These are phyloP conservation scores for Nitzschia putrida DNA, from an alignment of 108 stramenopile genomes.

Conservation along the genomic window DNA sequence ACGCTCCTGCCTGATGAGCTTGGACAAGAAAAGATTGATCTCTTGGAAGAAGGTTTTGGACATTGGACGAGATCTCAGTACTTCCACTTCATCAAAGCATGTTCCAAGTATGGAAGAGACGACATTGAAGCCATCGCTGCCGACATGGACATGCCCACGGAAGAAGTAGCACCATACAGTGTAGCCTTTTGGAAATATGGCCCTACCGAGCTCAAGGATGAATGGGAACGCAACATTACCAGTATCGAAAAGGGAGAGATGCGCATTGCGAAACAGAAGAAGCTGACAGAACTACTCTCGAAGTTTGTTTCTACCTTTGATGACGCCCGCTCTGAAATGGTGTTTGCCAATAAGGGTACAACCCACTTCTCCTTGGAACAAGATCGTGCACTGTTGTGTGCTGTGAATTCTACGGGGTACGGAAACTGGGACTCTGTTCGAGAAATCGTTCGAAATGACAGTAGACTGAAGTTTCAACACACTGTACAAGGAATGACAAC, in stretches of 20 bases:
- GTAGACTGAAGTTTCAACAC: conserved; percentile 78
- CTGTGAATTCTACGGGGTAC: conserved; percentile 83
- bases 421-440: conserved; percentile 87
- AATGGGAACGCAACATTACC: conserved; percentile 79
- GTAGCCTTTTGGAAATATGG: conserved; percentile 87
- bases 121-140: conserved; percentile 78
- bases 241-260: conserved; percentile 85
- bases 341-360: conserved; percentile 89
- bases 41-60: conserved; percentile 91
- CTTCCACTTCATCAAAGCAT: conserved; percentile 88
- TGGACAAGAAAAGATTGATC: conserved; percentile 76
- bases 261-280: conserved; percentile 77
- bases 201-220: conserved; percentile 74
- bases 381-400: conserved; percentile 86
- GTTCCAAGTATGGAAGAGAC: conserved; percentile 89
- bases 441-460: conserved; percentile 69
- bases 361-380: conserved; percentile 84
- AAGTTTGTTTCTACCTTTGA: conserved; percentile 85
- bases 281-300: conserved; percentile 60
- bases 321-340: conserved; percentile 79
- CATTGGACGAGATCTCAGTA: conserved; percentile 91
- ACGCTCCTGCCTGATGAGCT: conserved; percentile 75
- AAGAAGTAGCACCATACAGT: conserved; percentile 83
- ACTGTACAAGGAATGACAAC: conserved; percentile 87
- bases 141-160: conserved; percentile 86